Percentiles rank a stretch among this genome's conserved stretches.
phyloP scores from a whole-genome alignment of 352 stramenopile species.

The Saprolegnia diclina region DNA sequence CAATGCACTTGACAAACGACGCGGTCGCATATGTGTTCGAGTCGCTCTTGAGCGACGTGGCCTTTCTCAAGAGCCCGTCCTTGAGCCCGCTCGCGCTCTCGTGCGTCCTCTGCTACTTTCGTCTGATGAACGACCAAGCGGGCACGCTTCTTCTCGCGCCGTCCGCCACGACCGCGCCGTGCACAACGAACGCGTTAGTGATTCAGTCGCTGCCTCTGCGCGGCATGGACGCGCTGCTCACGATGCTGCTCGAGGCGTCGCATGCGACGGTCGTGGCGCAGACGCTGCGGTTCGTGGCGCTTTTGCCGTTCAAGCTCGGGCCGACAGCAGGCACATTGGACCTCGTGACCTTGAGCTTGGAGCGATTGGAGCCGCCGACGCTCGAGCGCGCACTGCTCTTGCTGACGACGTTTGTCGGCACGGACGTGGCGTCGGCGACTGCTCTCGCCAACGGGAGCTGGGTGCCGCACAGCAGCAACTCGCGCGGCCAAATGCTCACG shows the following conservation, averaged over 20 bases:
- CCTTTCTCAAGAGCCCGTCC: conserved; percentile 10
- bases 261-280: conserved; percentile 10
- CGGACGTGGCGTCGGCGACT: conserved; percentile 17
- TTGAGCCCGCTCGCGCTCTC: conserved; percentile 7
- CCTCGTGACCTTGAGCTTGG: neutral
- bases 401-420: conserved; percentile 17
- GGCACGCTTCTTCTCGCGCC: conserved; percentile 4
- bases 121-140: conserved; percentile 20
- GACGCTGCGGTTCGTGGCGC: conserved; percentile 20
- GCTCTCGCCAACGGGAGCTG: conserved; percentile 14
- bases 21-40: conserved; percentile 24
- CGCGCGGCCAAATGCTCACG: conserved; percentile 4
- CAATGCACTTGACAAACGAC: neutral
- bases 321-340: neutral
- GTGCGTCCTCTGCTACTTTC: conserved; percentile 26
- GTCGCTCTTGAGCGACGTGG: neutral
- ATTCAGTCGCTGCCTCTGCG: conserved; percentile 4
- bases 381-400: conserved; percentile 2
- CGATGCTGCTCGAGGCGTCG: conserved; percentile 10
- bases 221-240: conserved; percentile 24
- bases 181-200: conserved; percentile 16
- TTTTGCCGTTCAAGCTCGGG: conserved; percentile 21
- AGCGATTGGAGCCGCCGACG: neutral
- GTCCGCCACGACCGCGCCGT: neutral
- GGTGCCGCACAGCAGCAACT: conserved; percentile 20